A percentile compares a stretch with the other conserved stretches of the same genome.
phyloP scores from a whole-genome alignment of 805 yeast genomes.

The Candida sakaeoensis region DNA sequence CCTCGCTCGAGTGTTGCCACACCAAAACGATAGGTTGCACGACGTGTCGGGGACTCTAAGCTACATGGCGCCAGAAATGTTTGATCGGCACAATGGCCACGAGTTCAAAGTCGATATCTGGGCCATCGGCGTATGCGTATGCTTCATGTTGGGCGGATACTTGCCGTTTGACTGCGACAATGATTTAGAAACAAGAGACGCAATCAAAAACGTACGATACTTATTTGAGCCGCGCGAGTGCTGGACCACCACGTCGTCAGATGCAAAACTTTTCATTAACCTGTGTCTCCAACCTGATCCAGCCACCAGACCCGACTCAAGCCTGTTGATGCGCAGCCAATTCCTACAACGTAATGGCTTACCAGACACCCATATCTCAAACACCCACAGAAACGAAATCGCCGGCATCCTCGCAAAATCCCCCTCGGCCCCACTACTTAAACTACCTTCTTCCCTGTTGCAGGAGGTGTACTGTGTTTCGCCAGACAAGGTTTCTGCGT shows the following conservation, averaged over 20 bases:
- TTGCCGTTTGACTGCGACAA: conserved; percentile 77
- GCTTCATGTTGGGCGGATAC: conserved; percentile 69
- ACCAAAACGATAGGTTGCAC: conserved; percentile 28
- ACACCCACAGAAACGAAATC: conserved; percentile 3
- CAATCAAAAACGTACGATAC: conserved; percentile 57
- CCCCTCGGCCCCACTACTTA: too few relatives aligned
- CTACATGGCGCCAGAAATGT: conserved; percentile 70
- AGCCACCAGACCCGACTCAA: conserved; percentile 25
- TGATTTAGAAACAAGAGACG: conserved; percentile 62
- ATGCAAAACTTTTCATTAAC: conserved; percentile 57
- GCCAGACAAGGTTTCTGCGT: conserved; percentile 24
- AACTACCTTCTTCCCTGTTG: too few relatives aligned
- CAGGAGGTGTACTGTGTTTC: conserved; percentile 25
- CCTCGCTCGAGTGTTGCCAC: conserved; percentile 47
- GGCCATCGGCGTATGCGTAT: conserved; percentile 73
- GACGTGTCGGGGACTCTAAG: conserved; percentile 68
- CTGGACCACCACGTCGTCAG: conserved; percentile 47
- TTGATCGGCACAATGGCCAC: conserved; percentile 51
- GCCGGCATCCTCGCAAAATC: background rate
- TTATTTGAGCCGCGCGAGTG: conserved; percentile 58
- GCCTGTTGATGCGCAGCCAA: background rate
- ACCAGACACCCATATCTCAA: background rate
- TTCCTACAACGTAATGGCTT: background rate
- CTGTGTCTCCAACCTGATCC: conserved; percentile 50
- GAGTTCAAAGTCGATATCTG: conserved; percentile 63